Base-by-base conservation (phyloP, 768 basidiomycete genomes). In the Macrocybe gigantea region DNA sequence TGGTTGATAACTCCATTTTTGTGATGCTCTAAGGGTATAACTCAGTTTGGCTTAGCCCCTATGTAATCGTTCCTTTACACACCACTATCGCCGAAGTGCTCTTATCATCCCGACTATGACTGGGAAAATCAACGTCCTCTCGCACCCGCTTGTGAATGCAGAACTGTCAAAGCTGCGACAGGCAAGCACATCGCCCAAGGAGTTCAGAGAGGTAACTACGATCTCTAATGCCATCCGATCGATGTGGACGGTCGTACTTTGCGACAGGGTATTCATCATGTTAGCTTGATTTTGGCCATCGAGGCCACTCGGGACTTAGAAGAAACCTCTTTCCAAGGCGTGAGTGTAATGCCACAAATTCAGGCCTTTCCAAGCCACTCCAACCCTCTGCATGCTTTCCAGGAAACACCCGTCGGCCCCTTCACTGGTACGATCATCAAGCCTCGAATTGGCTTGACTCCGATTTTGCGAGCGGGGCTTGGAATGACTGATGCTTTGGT, bases 401-500 rank as follows among this genome's bases (percentile, higher is more conserved):
- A 89, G 90, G 64, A 82, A 72, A 85, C 90, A 0, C 94, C 95
- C 1, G 71, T 97, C 11, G 83, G 79, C 2, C 63, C 79, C 2
- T 97, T 92, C 68, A 84, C 73, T 12, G 95, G 94, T 15, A 79
- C 80, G 4, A 65, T 61, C 22, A 77, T 98, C 64, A 87, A 84
- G 55, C 79, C 85, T 6, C 76, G 80, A 40, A 78, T 98, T 45
- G 95, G 91, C 5, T 66, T 98, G 46, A 85, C 90, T 2, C 95
- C 95, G 36, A 91, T 98, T 57, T 72, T 98, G 48, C 82, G 95
- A 35, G 95, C 95, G 31, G 95, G 95, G 5, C 69, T 94, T 53
- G 92, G 93, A 12, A 94, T 98, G 92, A 79, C 87, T 1, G 91
- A 95, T 56, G 90, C 88, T 14, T 65, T 96, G 60, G 76, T 78